phyloP scores from a whole-genome alignment of 495 filamentous ascomycete species.

The Daldinia childiae region DNA sequence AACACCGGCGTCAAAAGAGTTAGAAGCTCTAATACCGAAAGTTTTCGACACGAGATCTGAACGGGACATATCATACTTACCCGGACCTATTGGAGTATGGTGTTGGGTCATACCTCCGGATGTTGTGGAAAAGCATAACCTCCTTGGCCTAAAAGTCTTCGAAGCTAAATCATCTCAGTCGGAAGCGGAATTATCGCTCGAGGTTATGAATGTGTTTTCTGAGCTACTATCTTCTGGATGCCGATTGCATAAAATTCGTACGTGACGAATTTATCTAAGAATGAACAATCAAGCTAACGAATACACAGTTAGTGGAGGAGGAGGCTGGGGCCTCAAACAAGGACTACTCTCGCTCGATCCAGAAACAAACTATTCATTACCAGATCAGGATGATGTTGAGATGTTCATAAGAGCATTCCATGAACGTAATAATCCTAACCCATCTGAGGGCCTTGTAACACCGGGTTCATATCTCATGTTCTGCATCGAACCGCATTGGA shows the following conservation, averaged over 20 bases:
- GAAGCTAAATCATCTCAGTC: slow-evolving; percentile 27
- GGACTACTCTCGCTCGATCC: slow-evolving; percentile 86
- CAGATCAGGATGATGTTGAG: slow-evolving; percentile 44
- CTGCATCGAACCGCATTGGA: slow-evolving; percentile 49
- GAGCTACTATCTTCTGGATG: slow-evolving; percentile 57
- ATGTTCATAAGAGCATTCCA: slow-evolving; percentile 45
- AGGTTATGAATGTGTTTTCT: slow-evolving; percentile 34
- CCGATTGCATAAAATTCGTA: slow-evolving; percentile 69
- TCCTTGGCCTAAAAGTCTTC: slow-evolving; percentile 34
- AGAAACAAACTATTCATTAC: slow-evolving; percentile 56
- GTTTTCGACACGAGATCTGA: slow-evolving; percentile 60
- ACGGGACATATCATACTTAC: slow-evolving; percentile 30
- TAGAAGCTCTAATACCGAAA: slow-evolving; percentile 71
- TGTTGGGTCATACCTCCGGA: slow-evolving; percentile 69
- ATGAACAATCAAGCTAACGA: slow-evolving; percentile 20
- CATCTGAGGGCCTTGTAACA: slow-evolving; percentile 47
- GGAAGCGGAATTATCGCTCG: slow-evolving; percentile 32
- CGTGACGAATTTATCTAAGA: slow-evolving; percentile 31
- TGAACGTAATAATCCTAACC: slow-evolving; percentile 34
- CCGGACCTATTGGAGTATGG: slow-evolving; percentile 73
- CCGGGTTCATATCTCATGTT: slow-evolving; percentile 62
- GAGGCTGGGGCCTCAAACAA: slow-evolving; percentile 88
- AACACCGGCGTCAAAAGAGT: slow-evolving; percentile 77
- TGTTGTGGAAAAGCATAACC: slow-evolving; percentile 28
- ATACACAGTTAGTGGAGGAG: slow-evolving; percentile 79